These are phyloP conservation scores for Annulohypoxylon truncatum DNA, from an alignment of 2,329 filamentous ascomycete genomes.

Conservation along the genomic window DNA sequence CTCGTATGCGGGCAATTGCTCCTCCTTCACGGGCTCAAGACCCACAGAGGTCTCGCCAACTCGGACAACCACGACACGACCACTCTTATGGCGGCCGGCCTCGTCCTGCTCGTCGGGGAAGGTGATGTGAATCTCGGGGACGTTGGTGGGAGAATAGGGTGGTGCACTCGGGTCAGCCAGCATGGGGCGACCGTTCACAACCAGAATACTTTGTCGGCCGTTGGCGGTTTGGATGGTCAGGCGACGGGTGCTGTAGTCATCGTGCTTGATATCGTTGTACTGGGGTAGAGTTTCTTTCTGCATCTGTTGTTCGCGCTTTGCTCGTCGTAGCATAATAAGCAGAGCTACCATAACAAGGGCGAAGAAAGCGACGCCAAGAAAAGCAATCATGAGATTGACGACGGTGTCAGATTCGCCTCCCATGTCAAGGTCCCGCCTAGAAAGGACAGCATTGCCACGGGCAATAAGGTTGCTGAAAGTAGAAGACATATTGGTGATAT, in stretches of 20 bases:
- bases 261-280: slow-evolving; percentile 72
- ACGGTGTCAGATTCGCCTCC: slow-evolving; percentile 65
- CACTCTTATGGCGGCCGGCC: slow-evolving; percentile 81
- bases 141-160: slow-evolving; percentile 80
- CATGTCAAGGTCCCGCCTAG: slow-evolving; percentile 58
- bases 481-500: slow-evolving; percentile 47
- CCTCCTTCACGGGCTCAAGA: slow-evolving; percentile 85
- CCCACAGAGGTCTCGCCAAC: slow-evolving; percentile 90
- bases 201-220: slow-evolving; percentile 75
- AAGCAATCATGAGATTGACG: slow-evolving; percentile 80
- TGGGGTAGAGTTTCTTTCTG: slow-evolving; percentile 71
- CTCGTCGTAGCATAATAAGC: slow-evolving; percentile 79
- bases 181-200: slow-evolving; percentile 79
- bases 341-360: slow-evolving; percentile 74
- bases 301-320: slow-evolving; percentile 60
- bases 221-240: slow-evolving; percentile 69
- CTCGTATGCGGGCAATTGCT: slow-evolving; percentile 88
- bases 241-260: slow-evolving; percentile 63
- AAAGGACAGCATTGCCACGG: slow-evolving; percentile 57
- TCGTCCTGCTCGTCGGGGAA: slow-evolving; percentile 97
- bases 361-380: slow-evolving; percentile 82
- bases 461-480: slow-evolving; percentile 53
- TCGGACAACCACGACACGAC: slow-evolving; percentile 89
- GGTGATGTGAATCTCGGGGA: slow-evolving; percentile 97
- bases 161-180: slow-evolving; percentile 80